Percentiles rank a stretch among this genome's conserved stretches.
phyloP scores from a whole-genome alignment of 2,329 filamentous ascomycete species.

The Sphaerostilbella broomeana region DNA sequence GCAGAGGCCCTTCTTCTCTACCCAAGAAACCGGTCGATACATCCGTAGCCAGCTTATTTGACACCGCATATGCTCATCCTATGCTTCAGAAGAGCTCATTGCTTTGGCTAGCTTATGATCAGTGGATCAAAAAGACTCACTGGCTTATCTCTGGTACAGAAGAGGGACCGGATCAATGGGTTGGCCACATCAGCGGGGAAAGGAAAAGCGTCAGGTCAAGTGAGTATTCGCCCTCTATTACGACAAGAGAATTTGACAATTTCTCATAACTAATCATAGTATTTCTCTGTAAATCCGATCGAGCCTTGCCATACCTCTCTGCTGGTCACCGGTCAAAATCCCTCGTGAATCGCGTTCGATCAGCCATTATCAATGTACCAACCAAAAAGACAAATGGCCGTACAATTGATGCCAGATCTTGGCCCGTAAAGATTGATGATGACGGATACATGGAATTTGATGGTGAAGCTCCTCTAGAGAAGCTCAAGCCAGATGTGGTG shows the following conservation, averaged over 20 bases:
- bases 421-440: conserved; percentile 34
- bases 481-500: conserved; percentile 38
- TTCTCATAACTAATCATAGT: conserved; percentile 26
- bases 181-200: conserved; percentile 35
- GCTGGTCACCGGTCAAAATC: conserved; percentile 28
- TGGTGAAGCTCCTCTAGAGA: conserved; percentile 19
- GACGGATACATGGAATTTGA: conserved; percentile 33
- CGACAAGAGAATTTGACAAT: conserved; percentile 2
- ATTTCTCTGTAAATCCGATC: conserved; percentile 38
- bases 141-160: conserved; percentile 38
- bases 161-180: conserved; percentile 42
- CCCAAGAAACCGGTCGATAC: conserved; percentile 42
- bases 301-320: conserved; percentile 38
- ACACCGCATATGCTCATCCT: conserved; percentile 45
- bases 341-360: conserved; percentile 29
- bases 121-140: conserved; percentile 37
- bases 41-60: conserved; percentile 42
- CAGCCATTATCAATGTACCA: conserved; percentile 33
- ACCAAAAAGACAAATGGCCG: conserved; percentile 32
- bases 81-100: conserved; percentile 35
- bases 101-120: conserved; percentile 41
- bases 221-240: conserved; percentile 15
- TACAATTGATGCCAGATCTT: conserved; percentile 38
- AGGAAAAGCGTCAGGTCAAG: conserved; percentile 31
- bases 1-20: background rate